Evolutionary conservation across 768 basidiomycete genomes (phyloP).

Genomic region (Jaapia argillacea): DNA sequence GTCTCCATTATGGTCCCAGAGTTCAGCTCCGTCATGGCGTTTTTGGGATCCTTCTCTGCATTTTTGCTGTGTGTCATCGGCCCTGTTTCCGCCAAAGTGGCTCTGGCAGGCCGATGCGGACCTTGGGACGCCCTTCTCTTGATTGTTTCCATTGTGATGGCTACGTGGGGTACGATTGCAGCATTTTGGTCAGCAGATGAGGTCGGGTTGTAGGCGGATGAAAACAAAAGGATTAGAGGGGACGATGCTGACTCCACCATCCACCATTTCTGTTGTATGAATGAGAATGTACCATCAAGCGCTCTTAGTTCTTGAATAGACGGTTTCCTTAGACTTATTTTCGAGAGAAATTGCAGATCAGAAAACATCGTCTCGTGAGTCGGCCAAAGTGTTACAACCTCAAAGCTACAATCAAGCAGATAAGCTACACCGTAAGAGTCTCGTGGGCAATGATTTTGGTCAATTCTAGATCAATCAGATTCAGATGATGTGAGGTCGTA

Average conservation of each 20-base stretch:
- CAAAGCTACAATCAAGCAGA: no score
- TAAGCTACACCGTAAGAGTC: background rate
- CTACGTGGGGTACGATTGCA: slow-evolving; percentile 66
- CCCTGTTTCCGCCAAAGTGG: slow-evolving; percentile 64
- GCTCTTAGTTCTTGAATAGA: no score
- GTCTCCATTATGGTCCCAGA: slow-evolving; percentile 73
- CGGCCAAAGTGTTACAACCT: no score
- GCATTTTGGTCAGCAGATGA: slow-evolving; percentile 41
- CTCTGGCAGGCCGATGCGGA: slow-evolving; percentile 37
- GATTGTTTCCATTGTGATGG: slow-evolving; percentile 47
- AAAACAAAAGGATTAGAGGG: no score
- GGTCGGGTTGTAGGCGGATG: background rate
- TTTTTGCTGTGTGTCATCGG: slow-evolving; percentile 44
- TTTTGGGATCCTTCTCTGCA: slow-evolving; percentile 85
- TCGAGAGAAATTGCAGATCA: no score
- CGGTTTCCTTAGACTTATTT: no score
- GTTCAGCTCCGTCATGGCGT: slow-evolving; percentile 79
- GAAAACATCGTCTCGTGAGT: no score
- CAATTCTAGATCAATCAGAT: slow-evolving; percentile 37
- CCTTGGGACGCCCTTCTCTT: slow-evolving; percentile 48
- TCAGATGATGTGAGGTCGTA: slow-evolving; percentile 3
- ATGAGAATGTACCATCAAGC: no score
- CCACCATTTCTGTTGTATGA: no score
- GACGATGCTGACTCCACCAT: no score
- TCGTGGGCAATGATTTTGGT: slow-evolving; percentile 70